phyloP scores from a whole-genome alignment of 2,329 filamentous ascomycete species.

The Pseudocercospora vitis region DNA sequence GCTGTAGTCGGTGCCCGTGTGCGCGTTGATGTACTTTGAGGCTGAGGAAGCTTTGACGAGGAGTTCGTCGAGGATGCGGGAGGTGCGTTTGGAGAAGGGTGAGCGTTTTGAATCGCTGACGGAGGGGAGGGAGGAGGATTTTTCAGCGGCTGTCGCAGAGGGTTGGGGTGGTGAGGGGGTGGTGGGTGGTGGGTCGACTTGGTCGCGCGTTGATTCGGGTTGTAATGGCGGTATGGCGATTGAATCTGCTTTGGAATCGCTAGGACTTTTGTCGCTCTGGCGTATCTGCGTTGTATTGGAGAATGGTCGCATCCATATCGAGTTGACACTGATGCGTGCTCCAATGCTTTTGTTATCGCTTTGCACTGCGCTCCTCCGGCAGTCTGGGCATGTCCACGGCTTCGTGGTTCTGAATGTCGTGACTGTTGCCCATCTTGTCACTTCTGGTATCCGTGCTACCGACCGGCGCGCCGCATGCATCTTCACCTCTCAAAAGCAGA shows the following conservation, averaged over 20 bases:
- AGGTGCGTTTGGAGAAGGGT: slow-evolving; percentile 61
- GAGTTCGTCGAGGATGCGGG: slow-evolving; percentile 79
- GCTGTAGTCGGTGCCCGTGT: slow-evolving; percentile 83
- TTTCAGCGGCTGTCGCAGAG: slow-evolving; percentile 18
- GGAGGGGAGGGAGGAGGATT: slow-evolving; percentile 50
- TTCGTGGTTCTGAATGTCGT: slow-evolving; percentile 1
- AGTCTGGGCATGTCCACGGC: slow-evolving; percentile 26
- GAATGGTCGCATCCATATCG: slow-evolving; percentile 14
- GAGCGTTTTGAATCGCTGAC: slow-evolving; percentile 56
- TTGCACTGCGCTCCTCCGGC: background rate
- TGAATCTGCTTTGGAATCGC: background rate
- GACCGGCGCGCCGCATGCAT: slow-evolving; percentile 12
- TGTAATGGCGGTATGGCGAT: slow-evolving; percentile 1
- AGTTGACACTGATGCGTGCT: background rate
- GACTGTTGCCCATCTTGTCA: slow-evolving; percentile 3
- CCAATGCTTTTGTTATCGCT: background rate
- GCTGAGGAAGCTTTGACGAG: slow-evolving; percentile 82
- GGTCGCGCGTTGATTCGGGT: background rate
- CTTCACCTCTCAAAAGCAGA: background rate
- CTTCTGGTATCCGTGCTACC: slow-evolving; percentile 8
- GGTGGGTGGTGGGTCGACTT: slow-evolving; percentile 1
- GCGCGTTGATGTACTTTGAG: slow-evolving; percentile 84
- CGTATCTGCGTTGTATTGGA: slow-evolving; percentile 9
- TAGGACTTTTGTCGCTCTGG: background rate
- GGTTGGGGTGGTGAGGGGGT: background rate